A percentile compares a stretch with the other conserved stretches of the same genome.
phyloP scores from a whole-genome alignment of 495 filamentous ascomycete genomes.

The Platismatia glauca region DNA sequence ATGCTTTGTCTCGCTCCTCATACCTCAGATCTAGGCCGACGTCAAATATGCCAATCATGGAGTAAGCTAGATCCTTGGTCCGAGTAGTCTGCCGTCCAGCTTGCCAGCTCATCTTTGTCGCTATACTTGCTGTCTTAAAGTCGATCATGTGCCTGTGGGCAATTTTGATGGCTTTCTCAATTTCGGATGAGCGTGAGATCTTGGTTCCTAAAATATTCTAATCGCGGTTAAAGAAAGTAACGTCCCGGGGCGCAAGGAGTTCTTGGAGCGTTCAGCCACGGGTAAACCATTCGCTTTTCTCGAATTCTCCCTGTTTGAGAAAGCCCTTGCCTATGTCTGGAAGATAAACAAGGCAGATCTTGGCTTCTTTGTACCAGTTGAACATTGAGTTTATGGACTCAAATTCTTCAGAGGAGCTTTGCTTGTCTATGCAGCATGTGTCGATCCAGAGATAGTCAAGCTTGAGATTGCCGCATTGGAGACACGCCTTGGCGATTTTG shows the following conservation, averaged over 20 bases:
- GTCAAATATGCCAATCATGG: constrained; percentile 29
- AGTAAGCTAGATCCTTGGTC: constrained; percentile 31
- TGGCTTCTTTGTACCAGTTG: constrained; percentile 24
- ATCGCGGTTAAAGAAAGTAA: constrained; percentile 27
- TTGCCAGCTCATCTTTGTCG: constrained; percentile 26
- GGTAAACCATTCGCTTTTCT: constrained; percentile 29
- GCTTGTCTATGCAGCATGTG: constrained; percentile 36
- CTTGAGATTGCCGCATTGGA: no score
- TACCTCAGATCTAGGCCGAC: constrained; percentile 32
- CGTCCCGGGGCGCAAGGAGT: constrained; percentile 26
- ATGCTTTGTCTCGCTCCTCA: constrained; percentile 29
- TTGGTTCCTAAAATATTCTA: no score
- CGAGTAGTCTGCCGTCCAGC: constrained; percentile 25
- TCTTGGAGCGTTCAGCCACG: constrained; percentile 39
- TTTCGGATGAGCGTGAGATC: no score
- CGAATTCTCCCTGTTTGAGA: not conserved
- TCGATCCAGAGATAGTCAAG: constrained; percentile 26
- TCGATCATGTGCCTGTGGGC: no score
- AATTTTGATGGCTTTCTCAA: constrained; percentile 23
- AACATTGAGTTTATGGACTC: constrained; percentile 32
- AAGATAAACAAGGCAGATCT: constrained; percentile 27
- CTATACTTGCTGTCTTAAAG: no score
- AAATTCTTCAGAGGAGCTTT: constrained; percentile 29
- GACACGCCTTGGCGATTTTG: no score
- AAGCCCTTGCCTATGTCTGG: constrained; percentile 16